A percentile compares a stretch with the other conserved stretches of the same genome.
Evolutionary conservation across 1,284 basidiomycete species (phyloP).

Genomic region (Pseudozyma tsukubaensis): DNA sequence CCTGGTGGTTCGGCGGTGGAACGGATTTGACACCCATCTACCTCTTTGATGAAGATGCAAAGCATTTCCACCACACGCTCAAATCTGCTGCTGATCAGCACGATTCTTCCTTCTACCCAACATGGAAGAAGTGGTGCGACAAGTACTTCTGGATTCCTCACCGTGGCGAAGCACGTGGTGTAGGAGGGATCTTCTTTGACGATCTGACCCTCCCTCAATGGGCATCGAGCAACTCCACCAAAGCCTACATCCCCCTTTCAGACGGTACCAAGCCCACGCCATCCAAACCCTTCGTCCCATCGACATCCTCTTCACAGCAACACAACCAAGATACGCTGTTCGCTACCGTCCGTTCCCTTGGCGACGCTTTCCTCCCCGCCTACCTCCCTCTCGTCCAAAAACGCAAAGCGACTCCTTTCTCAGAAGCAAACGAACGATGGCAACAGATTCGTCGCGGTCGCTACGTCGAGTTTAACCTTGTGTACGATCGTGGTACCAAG

Average conservation of each 20-base stretch:
- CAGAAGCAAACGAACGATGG: conserved; percentile 56
- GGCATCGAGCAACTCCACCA: conserved; percentile 11
- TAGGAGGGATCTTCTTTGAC: conserved; percentile 98
- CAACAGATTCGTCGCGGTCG: conserved; percentile 63
- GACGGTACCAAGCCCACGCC: conserved; percentile 49
- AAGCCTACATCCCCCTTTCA: conserved; percentile 52
- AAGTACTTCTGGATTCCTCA: conserved; percentile 96
- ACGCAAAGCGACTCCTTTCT: conserved; percentile 55
- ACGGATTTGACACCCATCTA: conserved; percentile 94
- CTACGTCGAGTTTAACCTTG: conserved; percentile 68
- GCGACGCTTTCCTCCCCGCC: conserved; percentile 65
- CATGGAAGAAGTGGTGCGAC: conserved; percentile 96
- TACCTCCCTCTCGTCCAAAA: conserved; percentile 64
- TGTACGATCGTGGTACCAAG: conserved; percentile 68
- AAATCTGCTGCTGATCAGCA: conserved; percentile 82
- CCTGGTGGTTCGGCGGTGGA: conserved; percentile 99
- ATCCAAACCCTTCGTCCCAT: conserved; percentile 22
- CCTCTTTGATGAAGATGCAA: conserved; percentile 86
- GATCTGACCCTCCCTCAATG: conserved; percentile 61
- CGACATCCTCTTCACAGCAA: conserved; percentile 39
- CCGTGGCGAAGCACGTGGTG: conserved; percentile 85
- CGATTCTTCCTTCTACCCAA: conserved; percentile 78
- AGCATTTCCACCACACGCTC: conserved; percentile 85
- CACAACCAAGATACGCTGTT: conserved; percentile 65
- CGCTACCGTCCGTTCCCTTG: conserved; percentile 58